Evolutionary conservation across 108 stramenopile genomes (phyloP).

Genomic region (Skeletonema marinoi): DNA sequence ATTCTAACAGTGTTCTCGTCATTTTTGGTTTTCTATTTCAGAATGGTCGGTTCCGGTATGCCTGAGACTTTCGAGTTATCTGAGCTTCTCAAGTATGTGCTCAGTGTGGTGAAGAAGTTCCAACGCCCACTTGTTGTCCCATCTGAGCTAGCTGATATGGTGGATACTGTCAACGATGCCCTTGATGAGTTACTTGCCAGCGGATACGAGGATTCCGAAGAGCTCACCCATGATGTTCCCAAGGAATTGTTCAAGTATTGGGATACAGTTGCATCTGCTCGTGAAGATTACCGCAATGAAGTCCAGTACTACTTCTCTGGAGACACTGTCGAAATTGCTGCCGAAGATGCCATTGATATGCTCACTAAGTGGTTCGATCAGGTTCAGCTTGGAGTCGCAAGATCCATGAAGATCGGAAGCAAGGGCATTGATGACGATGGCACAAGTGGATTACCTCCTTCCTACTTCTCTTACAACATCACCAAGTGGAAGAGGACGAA

Average conservation of each 20-base stretch:
- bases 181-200: conserved; percentile 74
- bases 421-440: conserved; percentile 85
- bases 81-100: conserved; percentile 83
- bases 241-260: conserved; percentile 89
- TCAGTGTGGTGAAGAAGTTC: conserved; percentile 69
- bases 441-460: conserved; percentile 82
- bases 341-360: conserved; percentile 67
- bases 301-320: conserved; percentile 90
- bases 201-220: conserved; percentile 70
- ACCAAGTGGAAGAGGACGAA: conserved; percentile 72
- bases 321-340: conserved; percentile 58
- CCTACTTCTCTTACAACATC: conserved; percentile 87
- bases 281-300: conserved; percentile 84
- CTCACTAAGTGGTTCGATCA: conserved; percentile 73
- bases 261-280: conserved; percentile 85
- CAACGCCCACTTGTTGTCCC: conserved; percentile 77
- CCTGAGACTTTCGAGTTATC: conserved; percentile 91
- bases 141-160: conserved; percentile 73
- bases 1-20: conserved; percentile 2
- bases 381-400: conserved; percentile 77
- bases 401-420: conserved; percentile 83
- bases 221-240: conserved; percentile 70
- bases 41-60: conserved; percentile 90
- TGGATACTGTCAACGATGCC: conserved; percentile 67
- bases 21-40: neutral